These are phyloP conservation scores for Podospora pseudoanserina DNA, from an alignment of 495 filamentous ascomycete species.

Conservation along the genomic window DNA sequence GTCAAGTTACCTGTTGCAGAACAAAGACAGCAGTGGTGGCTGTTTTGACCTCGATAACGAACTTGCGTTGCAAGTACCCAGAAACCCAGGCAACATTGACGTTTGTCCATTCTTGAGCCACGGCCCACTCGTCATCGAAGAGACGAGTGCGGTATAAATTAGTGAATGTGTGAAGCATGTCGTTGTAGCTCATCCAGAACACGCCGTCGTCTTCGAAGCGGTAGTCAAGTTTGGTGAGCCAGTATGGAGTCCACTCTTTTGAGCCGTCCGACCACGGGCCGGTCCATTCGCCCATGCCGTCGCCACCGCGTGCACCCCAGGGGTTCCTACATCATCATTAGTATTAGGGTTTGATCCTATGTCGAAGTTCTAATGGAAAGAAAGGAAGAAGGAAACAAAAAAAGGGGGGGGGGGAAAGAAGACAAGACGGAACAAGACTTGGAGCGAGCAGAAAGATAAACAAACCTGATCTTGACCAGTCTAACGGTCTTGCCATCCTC, in stretches of 20 bases:
- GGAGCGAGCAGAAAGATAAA: not conserved
- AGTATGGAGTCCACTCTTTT: slow-evolving; percentile 87
- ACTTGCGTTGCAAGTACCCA: slow-evolving; percentile 82
- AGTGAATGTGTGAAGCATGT: slow-evolving; percentile 78
- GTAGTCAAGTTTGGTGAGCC: slow-evolving; percentile 75
- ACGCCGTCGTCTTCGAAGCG: slow-evolving; percentile 85
- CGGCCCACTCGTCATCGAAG: slow-evolving; percentile 77
- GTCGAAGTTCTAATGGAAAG: no score
- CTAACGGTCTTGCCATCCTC: slow-evolving; percentile 37
- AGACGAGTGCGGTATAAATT: slow-evolving; percentile 82
- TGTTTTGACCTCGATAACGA: slow-evolving; percentile 64
- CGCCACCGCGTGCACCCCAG: slow-evolving; percentile 58
- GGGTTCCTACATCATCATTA: slow-evolving; percentile 54
- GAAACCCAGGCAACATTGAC: slow-evolving; percentile 80
- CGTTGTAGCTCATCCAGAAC: slow-evolving; percentile 67
- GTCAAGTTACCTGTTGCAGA: slow-evolving; percentile 48
- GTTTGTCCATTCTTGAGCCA: slow-evolving; percentile 80
- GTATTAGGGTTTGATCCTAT: not conserved
- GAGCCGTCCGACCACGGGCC: slow-evolving; percentile 87
- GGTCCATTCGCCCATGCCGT: slow-evolving; percentile 62
- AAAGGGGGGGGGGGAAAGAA: no score
- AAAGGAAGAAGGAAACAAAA: no score
- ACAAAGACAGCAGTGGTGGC: slow-evolving; percentile 71
- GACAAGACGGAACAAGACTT: no score
- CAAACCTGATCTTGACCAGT: slow-evolving; percentile 61